Evolutionary conservation across 2,329 filamentous ascomycete genomes (phyloP).

Genomic region (Diaporthe humulicola): DNA sequence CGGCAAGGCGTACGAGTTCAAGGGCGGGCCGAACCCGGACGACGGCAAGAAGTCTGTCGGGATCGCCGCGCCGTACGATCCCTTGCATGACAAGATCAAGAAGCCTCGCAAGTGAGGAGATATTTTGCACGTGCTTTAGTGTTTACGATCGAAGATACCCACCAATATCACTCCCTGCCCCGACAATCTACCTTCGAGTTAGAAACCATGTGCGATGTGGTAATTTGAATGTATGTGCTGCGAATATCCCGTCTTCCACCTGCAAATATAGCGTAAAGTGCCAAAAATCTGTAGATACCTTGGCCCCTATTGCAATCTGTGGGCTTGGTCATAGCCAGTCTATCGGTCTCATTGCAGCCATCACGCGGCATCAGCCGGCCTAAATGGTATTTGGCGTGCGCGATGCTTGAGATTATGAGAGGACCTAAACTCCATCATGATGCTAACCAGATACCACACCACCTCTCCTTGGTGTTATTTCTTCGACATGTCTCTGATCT

Average conservation of each 20-base stretch:
- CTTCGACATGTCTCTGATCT: background rate
- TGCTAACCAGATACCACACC: background rate
- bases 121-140: background rate
- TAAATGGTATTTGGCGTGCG: background rate
- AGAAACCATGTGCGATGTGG: background rate
- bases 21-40: constrained; percentile 51
- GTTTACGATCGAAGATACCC: constrained; percentile 16
- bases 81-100: constrained; percentile 62
- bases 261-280: background rate
- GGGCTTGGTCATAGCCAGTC: background rate
- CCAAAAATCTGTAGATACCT: background rate
- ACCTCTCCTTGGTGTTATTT: background rate
- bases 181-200: no score
- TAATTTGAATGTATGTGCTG: background rate
- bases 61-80: constrained; percentile 69
- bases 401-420: background rate
- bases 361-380: background rate
- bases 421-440: background rate
- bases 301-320: background rate
- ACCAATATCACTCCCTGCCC: background rate
- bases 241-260: no score
- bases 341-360: background rate
- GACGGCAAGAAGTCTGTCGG: constrained; percentile 62
- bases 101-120: constrained; percentile 13
- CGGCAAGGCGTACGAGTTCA: constrained; percentile 64